Evolutionary conservation across 371 early-diverging fungal genomes (phyloP).

Genomic region (Mortierella sp.): DNA sequence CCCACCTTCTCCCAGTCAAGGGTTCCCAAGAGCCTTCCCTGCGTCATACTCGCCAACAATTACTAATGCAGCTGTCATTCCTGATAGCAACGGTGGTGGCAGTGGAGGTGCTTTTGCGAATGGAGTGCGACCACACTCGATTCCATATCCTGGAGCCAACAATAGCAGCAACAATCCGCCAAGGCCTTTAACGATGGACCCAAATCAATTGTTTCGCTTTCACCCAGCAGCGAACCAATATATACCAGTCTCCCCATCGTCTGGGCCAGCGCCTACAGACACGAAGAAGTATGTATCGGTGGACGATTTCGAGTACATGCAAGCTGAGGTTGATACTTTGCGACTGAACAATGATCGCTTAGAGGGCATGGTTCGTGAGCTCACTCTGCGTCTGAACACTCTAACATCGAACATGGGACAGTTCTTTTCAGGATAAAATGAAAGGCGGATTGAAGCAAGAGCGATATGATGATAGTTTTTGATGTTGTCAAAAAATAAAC

Average conservation of each 20-base stretch:
- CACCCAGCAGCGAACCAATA: slow-evolving; percentile 40
- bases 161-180: slow-evolving; percentile 25
- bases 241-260: slow-evolving; percentile 52
- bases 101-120: slow-evolving; percentile 18
- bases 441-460: neutral
- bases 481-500: no score
- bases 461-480: no score
- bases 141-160: slow-evolving; percentile 32
- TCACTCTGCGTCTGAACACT: slow-evolving; percentile 38
- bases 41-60: slow-evolving; percentile 56
- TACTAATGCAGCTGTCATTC: slow-evolving; percentile 19
- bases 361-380: slow-evolving; percentile 44
- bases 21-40: slow-evolving; percentile 36
- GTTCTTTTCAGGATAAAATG: slow-evolving; percentile 26
- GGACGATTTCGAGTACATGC: slow-evolving; percentile 57
- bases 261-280: slow-evolving; percentile 16
- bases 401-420: slow-evolving; percentile 28
- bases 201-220: slow-evolving; percentile 52
- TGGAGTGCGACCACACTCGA: slow-evolving; percentile 41
- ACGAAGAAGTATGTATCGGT: slow-evolving; percentile 44
- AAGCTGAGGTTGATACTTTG: slow-evolving; percentile 51
- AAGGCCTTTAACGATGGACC: slow-evolving; percentile 45
- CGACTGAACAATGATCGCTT: slow-evolving; percentile 51
- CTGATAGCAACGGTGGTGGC: slow-evolving; percentile 6
- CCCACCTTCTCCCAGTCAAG: slow-evolving; percentile 32